Evolutionary conservation across 2,329 filamentous ascomycete genomes (phyloP).

Genomic region (Trichoderma koningii): DNA sequence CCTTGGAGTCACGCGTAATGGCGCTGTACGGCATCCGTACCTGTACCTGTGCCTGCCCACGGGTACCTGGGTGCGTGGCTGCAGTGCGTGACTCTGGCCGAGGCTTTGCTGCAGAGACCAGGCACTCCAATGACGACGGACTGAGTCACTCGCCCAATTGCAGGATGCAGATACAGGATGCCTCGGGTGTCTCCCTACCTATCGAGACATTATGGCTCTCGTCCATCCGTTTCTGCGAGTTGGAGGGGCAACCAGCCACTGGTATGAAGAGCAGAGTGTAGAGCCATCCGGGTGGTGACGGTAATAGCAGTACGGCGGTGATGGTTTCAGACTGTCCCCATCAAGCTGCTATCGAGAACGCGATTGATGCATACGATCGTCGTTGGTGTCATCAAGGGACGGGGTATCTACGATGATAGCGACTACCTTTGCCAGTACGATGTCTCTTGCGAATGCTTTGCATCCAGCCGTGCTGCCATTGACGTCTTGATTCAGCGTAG

Average conservation of each 20-base stretch:
- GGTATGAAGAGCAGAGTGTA: neutral
- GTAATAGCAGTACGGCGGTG: too few species aligned
- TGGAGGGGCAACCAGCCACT: conserved; percentile 16
- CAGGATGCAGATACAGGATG: neutral
- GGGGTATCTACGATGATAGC: too few species aligned
- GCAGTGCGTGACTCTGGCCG: neutral
- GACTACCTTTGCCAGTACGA: too few species aligned
- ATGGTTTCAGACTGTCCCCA: too few species aligned
- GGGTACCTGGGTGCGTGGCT: neutral
- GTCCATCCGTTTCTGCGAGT: conserved; percentile 1
- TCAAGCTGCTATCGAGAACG: neutral
- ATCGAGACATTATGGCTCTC: neutral
- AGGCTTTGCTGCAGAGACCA: conserved; percentile 7
- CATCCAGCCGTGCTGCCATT: neutral
- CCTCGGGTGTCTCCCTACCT: conserved; percentile 2
- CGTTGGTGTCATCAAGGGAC: too few species aligned
- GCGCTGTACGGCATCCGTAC: too few species aligned
- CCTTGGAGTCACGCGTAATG: too few species aligned
- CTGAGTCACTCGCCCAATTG: too few species aligned
- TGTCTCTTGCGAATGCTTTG: too few species aligned
- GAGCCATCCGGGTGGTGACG: too few species aligned
- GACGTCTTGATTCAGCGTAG: neutral
- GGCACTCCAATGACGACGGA: neutral
- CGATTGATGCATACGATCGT: conserved; percentile 8
- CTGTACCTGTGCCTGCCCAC: neutral